Evolutionary conservation across 805 yeast genomes (phyloP).

Genomic region (Ogataea wickerhamii): DNA sequence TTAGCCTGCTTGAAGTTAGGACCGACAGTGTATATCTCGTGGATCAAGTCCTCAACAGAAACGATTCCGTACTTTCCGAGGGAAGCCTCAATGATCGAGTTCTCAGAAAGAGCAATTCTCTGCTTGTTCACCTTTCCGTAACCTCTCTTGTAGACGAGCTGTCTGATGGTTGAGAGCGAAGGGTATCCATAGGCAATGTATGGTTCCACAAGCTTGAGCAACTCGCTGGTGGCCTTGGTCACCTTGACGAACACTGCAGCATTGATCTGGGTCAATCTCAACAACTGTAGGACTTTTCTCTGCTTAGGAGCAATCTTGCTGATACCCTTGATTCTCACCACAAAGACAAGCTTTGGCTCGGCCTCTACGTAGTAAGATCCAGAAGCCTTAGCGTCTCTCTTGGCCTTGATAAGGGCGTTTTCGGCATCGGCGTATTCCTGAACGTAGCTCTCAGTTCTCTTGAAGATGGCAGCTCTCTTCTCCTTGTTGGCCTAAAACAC

Average conservation of each 20-base stretch:
- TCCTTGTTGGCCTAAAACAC: slow-evolving; percentile 43
- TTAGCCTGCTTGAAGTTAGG: slow-evolving; percentile 98
- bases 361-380: slow-evolving; percentile 95
- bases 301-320: slow-evolving; percentile 98
- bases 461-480: slow-evolving; percentile 51
- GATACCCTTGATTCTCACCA: slow-evolving; percentile 99
- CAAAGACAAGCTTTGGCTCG: slow-evolving; percentile 91
- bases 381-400: slow-evolving; percentile 90
- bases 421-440: slow-evolving; percentile 91
- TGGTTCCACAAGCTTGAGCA: slow-evolving; percentile 91
- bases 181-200: slow-evolving; percentile 98
- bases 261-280: slow-evolving; percentile 91
- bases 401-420: slow-evolving; percentile 80
- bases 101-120: slow-evolving; percentile 87
- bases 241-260: slow-evolving; percentile 92
- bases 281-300: slow-evolving; percentile 94
- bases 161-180: slow-evolving; percentile 84
- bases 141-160: slow-evolving; percentile 96
- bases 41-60: slow-evolving; percentile 90
- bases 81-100: slow-evolving; percentile 80
- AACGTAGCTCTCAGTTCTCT: slow-evolving; percentile 96
- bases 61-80: slow-evolving; percentile 91
- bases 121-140: slow-evolving; percentile 96
- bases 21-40: slow-evolving; percentile 94
- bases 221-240: slow-evolving; percentile 93